These are phyloP conservation scores for Trichophyton equinum DNA, from an alignment of 2,329 filamentous ascomycete genomes.

Conservation along the genomic window DNA sequence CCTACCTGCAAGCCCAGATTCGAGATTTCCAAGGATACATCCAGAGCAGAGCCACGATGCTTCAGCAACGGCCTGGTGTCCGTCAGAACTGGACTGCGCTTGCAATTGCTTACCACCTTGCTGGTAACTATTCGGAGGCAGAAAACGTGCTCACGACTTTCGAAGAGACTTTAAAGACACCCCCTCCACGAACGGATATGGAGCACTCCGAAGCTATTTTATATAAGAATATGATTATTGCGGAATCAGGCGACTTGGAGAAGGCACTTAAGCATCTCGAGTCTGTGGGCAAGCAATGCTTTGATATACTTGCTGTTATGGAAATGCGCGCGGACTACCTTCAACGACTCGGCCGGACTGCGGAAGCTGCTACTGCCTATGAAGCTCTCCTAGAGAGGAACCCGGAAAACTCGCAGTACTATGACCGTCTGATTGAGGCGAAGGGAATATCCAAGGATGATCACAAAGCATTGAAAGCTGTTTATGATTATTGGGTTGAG, in stretches of 20 bases:
- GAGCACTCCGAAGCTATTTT: constrained; percentile 89
- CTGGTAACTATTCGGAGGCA: constrained; percentile 72
- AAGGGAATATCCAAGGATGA: constrained; percentile 53
- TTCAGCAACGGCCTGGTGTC: constrained; percentile 66
- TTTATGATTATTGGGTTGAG: constrained; percentile 72
- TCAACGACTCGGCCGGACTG: constrained; percentile 58
- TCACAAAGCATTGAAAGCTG: constrained; percentile 50
- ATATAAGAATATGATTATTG: constrained; percentile 93
- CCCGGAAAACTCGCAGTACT: constrained; percentile 75
- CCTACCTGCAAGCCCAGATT: constrained; percentile 89
- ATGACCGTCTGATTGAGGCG: constrained; percentile 59
- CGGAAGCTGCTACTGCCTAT: constrained; percentile 74
- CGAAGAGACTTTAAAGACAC: constrained; percentile 79
- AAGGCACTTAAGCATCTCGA: constrained; percentile 80
- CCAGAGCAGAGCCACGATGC: constrained; percentile 75
- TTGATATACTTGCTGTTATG: constrained; percentile 74
- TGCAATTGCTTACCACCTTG: constrained; percentile 81
- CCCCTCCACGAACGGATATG: constrained; percentile 63
- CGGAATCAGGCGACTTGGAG: constrained; percentile 71
- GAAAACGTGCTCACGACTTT: constrained; percentile 86
- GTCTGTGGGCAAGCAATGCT: constrained; percentile 58
- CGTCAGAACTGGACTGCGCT: constrained; percentile 97
- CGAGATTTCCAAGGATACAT: constrained; percentile 90
- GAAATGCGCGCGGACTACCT: constrained; percentile 80
- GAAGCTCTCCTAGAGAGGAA: constrained; percentile 72